phyloP scores from a whole-genome alignment of 1,139 yeast genomes.

The Diutina siamensis region DNA sequence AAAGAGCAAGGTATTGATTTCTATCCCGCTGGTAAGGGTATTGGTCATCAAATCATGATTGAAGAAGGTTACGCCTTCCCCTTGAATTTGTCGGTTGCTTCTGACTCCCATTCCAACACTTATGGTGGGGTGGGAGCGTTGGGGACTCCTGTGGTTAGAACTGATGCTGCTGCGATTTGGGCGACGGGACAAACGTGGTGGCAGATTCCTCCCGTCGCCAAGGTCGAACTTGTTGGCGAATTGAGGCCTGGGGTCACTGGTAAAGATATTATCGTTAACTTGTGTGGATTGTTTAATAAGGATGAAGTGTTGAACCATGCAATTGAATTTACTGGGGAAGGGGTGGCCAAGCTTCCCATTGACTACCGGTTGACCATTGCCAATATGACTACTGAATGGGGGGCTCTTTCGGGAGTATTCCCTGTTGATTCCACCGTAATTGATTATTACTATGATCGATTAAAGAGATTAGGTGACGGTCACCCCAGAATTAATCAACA shows the following conservation, averaged over 20 bases:
- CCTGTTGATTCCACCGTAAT: constrained; percentile 78
- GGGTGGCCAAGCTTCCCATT: constrained; percentile 58
- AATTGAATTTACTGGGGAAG: constrained; percentile 89
- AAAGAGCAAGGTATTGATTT: constrained; percentile 88
- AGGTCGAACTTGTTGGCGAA: constrained; percentile 73
- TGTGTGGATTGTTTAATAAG: constrained; percentile 89
- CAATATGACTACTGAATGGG: constrained; percentile 99
- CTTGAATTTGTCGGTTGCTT: constrained; percentile 83
- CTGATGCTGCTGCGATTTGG: constrained; percentile 99
- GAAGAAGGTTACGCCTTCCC: constrained; percentile 99
- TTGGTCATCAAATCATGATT: constrained; percentile 97
- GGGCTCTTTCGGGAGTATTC: constrained; percentile 92
- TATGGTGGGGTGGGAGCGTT: constrained; percentile 94
- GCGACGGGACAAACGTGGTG: constrained; percentile 99
- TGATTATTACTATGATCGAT: constrained; percentile 64
- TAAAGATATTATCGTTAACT: constrained; percentile 90
- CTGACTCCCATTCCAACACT: constrained; percentile 95
- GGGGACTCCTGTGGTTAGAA: constrained; percentile 96
- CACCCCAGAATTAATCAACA: constrained; percentile 74
- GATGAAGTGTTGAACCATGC: constrained; percentile 97
- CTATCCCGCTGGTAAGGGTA: constrained; percentile 98
- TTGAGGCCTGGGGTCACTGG: constrained; percentile 87
- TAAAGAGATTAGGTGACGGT: constrained; percentile 55
- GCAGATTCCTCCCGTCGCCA: constrained; percentile 99
- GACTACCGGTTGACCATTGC: constrained; percentile 95